Conservation (phyloP, 331 rosid genomes). For the Phaseolus coccineus region DNA sequence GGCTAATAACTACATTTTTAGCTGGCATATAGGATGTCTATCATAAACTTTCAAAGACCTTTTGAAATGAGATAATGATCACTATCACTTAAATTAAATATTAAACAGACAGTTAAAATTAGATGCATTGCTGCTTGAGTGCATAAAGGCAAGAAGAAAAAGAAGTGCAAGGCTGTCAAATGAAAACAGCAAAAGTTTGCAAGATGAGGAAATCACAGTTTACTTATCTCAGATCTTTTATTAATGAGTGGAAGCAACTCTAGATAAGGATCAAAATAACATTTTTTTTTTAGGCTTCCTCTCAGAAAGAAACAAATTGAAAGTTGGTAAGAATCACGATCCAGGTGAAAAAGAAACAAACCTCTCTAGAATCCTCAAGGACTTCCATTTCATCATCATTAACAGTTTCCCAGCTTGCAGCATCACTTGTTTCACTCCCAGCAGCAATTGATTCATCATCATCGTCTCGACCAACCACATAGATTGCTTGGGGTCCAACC, state of each 20-base stretch:
- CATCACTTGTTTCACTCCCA: slow-evolving; percentile 93
- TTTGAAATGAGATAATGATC: slow-evolving; percentile 24
- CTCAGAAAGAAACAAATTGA: slow-evolving; percentile 29
- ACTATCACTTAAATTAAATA: slow-evolving; percentile 28
- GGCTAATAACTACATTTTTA: slow-evolving; percentile 34
- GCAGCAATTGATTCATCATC: slow-evolving; percentile 90
- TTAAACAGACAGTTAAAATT: slow-evolving; percentile 9
- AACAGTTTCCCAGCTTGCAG: slow-evolving; percentile 99
- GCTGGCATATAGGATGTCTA: slow-evolving; percentile 30
- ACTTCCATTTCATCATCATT: slow-evolving; percentile 76
- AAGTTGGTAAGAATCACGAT: slow-evolving; percentile 36
- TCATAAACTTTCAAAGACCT: slow-evolving; percentile 33
- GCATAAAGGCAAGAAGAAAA: slow-evolving; percentile 1
- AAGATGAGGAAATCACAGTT: slow-evolving; percentile 25
- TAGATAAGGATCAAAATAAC: slow-evolving; percentile 17
- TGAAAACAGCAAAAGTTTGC: slow-evolving; percentile 13
- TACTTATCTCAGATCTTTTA: not conserved
- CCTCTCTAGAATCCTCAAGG: slow-evolving; percentile 69
- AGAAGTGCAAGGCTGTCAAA: not conserved
- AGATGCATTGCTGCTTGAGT: slow-evolving; percentile 4
- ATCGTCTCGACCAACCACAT: slow-evolving; percentile 98
- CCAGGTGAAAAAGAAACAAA: slow-evolving; percentile 51
- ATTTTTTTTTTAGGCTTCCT: slow-evolving; percentile 40
- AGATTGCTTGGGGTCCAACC: slow-evolving; percentile 99
- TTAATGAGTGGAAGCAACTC: slow-evolving; percentile 4